Base-by-base conservation (phyloP, 495 filamentous ascomycete species). In the Elaphomyces granulatus region DNA sequence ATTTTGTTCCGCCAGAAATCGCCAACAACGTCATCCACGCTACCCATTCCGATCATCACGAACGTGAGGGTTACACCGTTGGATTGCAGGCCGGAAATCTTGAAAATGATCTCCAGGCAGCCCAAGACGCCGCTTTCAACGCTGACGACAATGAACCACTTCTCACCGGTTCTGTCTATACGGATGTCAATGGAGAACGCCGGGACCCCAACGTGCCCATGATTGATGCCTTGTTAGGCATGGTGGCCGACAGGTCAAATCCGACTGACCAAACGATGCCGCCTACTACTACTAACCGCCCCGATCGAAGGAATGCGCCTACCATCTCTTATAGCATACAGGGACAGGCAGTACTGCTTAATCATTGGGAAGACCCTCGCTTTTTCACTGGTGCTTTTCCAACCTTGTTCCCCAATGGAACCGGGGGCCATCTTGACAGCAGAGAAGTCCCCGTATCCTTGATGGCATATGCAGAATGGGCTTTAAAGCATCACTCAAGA, bases 371-470 rank as follows among this genome's bases (percentile, higher is more conserved):
- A 3, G 45, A 45, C 20, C 41, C 45, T 20, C 19, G 20, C 31
- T 51, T 47, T 33, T 40, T 47, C 9, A 47, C 41, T 30, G 17
- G 33, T 21, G 48, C 45, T 8, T 51, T 51, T 23, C 48, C 45
- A 0, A 45, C 48, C n/a, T 23, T 47, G 10, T 51, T 51, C 18
- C 48, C 48, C n/a, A 6, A 10, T 9, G 48, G 48, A 3, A 21
- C 45, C 31, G 38, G 48, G 6, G 48, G 48, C 21, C 45, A 51
- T 41, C 37, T 51, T n/a, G 45, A 51, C 10, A n/a, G n/a, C n/a
- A 41, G 45, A 14, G 1, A 8, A 33, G 10, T 42, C 4, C 20
- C 41, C 15, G 35, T 51, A 3, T 51, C 48, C 8, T 15, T 45
- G 3, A 17, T 1, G 10, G 9, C 41, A n/a, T 40, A 43, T 20